Base-by-base conservation (phyloP, 352 stramenopile species). In the Phytophthora quininea region DNA sequence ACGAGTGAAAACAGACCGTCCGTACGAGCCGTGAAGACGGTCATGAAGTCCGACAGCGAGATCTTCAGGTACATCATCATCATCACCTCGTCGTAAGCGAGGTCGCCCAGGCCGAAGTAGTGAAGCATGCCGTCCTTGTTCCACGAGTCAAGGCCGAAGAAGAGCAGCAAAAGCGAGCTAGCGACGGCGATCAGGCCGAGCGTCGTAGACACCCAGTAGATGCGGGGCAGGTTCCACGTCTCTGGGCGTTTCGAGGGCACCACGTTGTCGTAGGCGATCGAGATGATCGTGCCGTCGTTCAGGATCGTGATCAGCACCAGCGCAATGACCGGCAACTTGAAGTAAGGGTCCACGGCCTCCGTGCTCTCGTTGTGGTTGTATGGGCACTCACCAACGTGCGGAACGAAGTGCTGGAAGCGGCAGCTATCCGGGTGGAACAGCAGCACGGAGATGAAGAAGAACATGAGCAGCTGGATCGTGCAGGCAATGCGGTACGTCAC, bases 31-130 rank as follows among this genome's bases (percentile, higher is more conserved):
- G 90, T 90, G 73, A 98, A 98, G 4, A 98, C 86, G 10, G 95
- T 98, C 47, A 98, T 85, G 64, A 98, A 98, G 64, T 98, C 91
- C 2, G 91, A 96, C 10, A 98, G 84, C 32, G 92, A 97, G 38
- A 98, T 87, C 77, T 99, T 97, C 38, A 99, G 82, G 80, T 98
- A 98, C 64, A 98, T 96, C 64, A 96, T 83, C 67, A 89, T 97
- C 64, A 89, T 93, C 51, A 98, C 88, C 76, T 98, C 84, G 57
- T 91, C 79, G 64, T 97, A 98, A 53, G 84, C 71, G 46, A 98
- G 76, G 40, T 87, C 54, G n/a, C 82, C 82, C 12, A 95, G 56
- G 6, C 79, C 73, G 29, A 89, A 86, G 33, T 71, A 75, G 1
- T 73, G 60, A 15, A 97, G 81, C 32, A 91, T 55, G 15, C 89